A percentile compares a stretch with the other conserved stretches of the same genome.
Evolutionary conservation across 805 yeast genomes (phyloP).

Genomic region (Sungouiella thailandica): DNA sequence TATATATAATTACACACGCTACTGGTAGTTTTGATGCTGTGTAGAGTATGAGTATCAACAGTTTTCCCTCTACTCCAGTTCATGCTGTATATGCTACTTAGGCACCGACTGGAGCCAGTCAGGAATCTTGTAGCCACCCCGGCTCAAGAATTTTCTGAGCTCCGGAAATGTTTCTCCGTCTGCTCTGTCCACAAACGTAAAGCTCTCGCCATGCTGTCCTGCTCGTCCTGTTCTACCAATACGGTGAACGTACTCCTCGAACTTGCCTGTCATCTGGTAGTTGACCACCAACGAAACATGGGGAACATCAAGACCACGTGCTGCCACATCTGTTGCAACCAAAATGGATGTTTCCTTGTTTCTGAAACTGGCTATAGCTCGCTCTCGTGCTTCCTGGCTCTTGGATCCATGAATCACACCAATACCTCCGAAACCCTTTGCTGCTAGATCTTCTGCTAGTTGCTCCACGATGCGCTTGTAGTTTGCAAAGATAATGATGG

Average conservation of each 20-base stretch:
- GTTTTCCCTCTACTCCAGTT: too few species aligned
- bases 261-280: slow-evolving; percentile 71
- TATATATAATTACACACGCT: too few species aligned
- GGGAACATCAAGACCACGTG: slow-evolving; percentile 92
- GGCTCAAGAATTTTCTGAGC: slow-evolving; percentile 44
- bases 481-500: slow-evolving; percentile 76
- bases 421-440: slow-evolving; percentile 36
- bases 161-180: slow-evolving; percentile 51
- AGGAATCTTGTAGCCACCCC: slow-evolving; percentile 27
- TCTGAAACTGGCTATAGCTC: slow-evolving; percentile 59
- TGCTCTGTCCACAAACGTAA: slow-evolving; percentile 61
- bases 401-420: slow-evolving; percentile 83
- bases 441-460: slow-evolving; percentile 46
- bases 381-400: slow-evolving; percentile 79
- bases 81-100: too few species aligned
- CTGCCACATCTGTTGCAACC: slow-evolving; percentile 93
- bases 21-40: too few species aligned
- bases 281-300: slow-evolving; percentile 81
- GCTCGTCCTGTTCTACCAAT: slow-evolving; percentile 98
- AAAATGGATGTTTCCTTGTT: slow-evolving; percentile 53
- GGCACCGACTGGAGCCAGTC: too few species aligned
- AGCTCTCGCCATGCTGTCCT: slow-evolving; percentile 71
- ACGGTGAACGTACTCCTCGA: slow-evolving; percentile 87
- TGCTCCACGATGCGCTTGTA: slow-evolving; percentile 68
- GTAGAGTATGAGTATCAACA: too few species aligned